A percentile compares a stretch with the other conserved stretches of the same genome.
Evolutionary conservation across 371 early-diverging fungal species (phyloP).

Genomic region (Syncephalis fuscata): DNA sequence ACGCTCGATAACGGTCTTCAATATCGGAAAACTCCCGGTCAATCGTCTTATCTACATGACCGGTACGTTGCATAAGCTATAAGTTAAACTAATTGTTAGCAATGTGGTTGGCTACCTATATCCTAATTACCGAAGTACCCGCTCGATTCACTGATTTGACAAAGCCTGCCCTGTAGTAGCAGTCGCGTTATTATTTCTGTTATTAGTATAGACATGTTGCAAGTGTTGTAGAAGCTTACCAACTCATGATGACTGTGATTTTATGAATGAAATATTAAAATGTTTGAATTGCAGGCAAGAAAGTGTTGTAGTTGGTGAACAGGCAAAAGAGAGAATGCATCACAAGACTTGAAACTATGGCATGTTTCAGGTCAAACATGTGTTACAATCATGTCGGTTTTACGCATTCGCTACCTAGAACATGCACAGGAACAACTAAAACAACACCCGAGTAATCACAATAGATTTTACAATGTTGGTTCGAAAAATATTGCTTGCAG

Average conservation of each 20-base stretch:
- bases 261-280: not conserved
- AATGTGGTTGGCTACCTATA: not conserved
- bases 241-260: constrained; percentile 11
- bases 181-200: not conserved
- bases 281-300: too few species aligned
- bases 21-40: constrained; percentile 81
- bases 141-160: constrained; percentile 74
- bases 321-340: too few species aligned
- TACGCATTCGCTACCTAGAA: too few species aligned
- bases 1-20: constrained; percentile 63
- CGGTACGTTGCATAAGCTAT: constrained; percentile 52
- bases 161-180: constrained; percentile 48
- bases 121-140: constrained; percentile 40
- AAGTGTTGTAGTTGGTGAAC: too few species aligned
- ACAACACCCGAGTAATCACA: too few species aligned
- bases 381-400: too few species aligned
- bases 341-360: too few species aligned
- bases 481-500: too few species aligned
- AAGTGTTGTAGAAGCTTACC: constrained; percentile 11
- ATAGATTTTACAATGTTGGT: too few species aligned
- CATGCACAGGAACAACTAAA: too few species aligned
- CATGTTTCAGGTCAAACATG: too few species aligned
- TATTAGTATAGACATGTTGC: constrained; percentile 2
- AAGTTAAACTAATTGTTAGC: not conserved
- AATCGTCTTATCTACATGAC: constrained; percentile 52